Evolutionary conservation across 1,139 yeast genomes (phyloP), one percentile per base, ranked within the genome.

Genomic region (Debaryomyces sp.): DNA sequence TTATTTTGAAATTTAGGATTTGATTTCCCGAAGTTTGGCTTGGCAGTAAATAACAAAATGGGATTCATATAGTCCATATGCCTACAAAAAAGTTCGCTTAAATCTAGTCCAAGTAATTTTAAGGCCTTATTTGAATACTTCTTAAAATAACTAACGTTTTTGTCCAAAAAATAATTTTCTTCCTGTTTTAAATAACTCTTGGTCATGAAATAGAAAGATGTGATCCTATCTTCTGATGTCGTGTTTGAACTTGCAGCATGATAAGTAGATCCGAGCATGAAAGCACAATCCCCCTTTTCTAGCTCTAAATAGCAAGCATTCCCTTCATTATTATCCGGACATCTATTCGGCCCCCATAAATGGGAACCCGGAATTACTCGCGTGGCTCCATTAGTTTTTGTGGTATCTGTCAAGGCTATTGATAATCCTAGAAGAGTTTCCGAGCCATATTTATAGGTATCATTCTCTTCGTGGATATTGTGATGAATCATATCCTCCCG

Each of bases 351-450:
- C 7, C 37, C 37, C 63, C 64, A 61, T 32, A 56, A 49, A 50
- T 61, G 66, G 12, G 63, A 59, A 8, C 62, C 62, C 6, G 65
- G 64, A n/a, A 62, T 55, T 35, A 61, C 58, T 43, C 64, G 52
- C 1, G 67, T 62, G 22, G 64, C 66, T 8, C 67, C 66, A 46
- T 62, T 62, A 8, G 44, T 54, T 42, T 52, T 58, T 6, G 64
- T 62, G 41, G 63, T 54, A 12, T 50, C 51, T 15, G 61, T 57
- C 5, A 58, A 52, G 4, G 62, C 67, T 22, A 63, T 52, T 5
- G 53, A 50, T 4, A 52, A 47, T 7, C 66, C 65, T 12, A 62
- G 49, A 26, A 54, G 55, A 4, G 62, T 52, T 43, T 63, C 67
- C 8, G 54, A 43, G 12, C 53, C 55, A 39, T 56, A 52, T 7